Evolutionary conservation across 306 rosid genomes (phyloP).

Genomic region (Gastrolobium bilobum): DNA sequence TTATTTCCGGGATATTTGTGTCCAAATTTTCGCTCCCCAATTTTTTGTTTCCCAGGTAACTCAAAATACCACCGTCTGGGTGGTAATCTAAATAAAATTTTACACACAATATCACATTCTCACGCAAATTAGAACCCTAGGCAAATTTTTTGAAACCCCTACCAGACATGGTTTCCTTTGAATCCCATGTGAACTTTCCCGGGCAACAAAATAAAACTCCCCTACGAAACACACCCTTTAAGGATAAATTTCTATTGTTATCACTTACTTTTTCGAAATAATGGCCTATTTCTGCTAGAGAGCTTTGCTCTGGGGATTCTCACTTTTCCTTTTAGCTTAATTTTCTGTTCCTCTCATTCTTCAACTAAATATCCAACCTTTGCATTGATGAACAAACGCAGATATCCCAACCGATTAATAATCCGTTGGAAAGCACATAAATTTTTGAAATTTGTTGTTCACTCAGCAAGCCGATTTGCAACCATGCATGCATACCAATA

Average conservation of each 20-base stretch:
- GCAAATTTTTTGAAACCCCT: too few relatives aligned
- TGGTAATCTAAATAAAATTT: too few relatives aligned
- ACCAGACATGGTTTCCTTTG: too few relatives aligned
- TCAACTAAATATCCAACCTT: not conserved
- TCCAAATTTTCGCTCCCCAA: too few relatives aligned
- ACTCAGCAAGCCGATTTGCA: slow-evolving; percentile 30
- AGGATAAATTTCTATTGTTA: not conserved
- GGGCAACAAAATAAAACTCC: too few relatives aligned
- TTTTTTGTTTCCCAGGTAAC: too few relatives aligned
- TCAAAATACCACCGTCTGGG: too few relatives aligned
- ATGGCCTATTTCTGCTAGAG: not conserved
- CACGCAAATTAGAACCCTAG: too few relatives aligned
- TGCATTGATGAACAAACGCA: slow-evolving; percentile 37
- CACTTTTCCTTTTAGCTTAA: slow-evolving; percentile 24
- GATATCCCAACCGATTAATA: slow-evolving; percentile 15
- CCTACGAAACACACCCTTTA: not conserved
- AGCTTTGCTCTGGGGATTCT: not conserved
- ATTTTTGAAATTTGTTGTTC: not conserved
- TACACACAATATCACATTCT: too few relatives aligned
- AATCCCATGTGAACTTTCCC: too few relatives aligned
- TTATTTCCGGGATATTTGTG: too few relatives aligned
- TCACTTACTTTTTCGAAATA: not conserved
- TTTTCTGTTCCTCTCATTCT: slow-evolving; percentile 27
- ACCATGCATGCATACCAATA: slow-evolving; percentile 28
- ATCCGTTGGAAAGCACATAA: not conserved